phyloP scores from a whole-genome alignment of 345 rosid species.

The Crucihimalaya himalaica region DNA sequence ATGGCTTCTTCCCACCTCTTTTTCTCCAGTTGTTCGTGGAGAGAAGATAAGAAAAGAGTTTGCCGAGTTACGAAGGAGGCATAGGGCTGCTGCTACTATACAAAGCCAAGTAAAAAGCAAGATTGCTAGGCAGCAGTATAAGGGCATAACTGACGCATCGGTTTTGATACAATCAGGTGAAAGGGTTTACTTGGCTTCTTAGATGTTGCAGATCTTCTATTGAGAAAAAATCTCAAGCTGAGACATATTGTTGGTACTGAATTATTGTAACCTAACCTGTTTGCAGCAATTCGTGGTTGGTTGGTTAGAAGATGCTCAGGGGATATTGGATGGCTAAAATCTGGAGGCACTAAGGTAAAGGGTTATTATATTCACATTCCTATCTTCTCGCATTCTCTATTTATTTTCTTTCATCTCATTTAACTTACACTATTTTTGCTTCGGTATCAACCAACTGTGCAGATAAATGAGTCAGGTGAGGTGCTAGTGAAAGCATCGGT shows the following conservation, averaged over 20 bases:
- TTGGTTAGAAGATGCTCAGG: slow-evolving; percentile 93
- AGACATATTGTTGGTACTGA: background rate
- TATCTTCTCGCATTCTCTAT: slow-evolving; percentile 5
- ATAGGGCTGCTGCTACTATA: slow-evolving; percentile 82
- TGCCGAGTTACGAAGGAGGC: slow-evolving; percentile 58
- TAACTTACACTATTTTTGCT: background rate
- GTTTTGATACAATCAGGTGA: slow-evolving; percentile 80
- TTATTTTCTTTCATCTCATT: slow-evolving; percentile 2
- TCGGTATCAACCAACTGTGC: slow-evolving; percentile 16
- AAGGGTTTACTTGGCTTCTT: background rate
- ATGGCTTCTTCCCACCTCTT: slow-evolving; percentile 25
- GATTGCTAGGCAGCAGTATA: slow-evolving; percentile 47
- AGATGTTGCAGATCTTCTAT: slow-evolving; percentile 7
- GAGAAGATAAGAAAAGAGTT: slow-evolving; percentile 73
- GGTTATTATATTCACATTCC: background rate
- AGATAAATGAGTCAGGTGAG: slow-evolving; percentile 75
- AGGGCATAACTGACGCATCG: slow-evolving; percentile 56
- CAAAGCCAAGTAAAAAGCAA: slow-evolving; percentile 70
- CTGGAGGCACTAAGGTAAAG: slow-evolving; percentile 59
- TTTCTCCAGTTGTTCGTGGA: slow-evolving; percentile 72
- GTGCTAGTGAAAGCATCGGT: slow-evolving; percentile 86
- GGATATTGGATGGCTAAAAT: slow-evolving; percentile 59
- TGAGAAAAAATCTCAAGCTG: background rate
- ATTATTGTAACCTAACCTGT: background rate
- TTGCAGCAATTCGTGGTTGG: slow-evolving; percentile 92